Percentiles rank a stretch among this genome's conserved stretches.
Evolutionary conservation across 345 rosid genomes (phyloP).

Genomic region (Salix viminalis): DNA sequence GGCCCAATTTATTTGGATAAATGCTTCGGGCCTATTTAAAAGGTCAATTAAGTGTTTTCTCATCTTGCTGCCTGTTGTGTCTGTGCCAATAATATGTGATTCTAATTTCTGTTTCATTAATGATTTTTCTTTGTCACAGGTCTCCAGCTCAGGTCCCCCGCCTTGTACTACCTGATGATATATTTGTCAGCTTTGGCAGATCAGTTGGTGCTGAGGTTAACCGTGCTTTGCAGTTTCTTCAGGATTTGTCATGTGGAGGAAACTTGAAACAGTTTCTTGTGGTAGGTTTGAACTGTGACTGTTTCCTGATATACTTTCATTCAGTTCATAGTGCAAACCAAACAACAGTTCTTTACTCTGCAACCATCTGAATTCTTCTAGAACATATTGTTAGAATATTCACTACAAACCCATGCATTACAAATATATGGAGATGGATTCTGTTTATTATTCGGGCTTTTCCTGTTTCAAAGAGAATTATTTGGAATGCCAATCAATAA

Average conservation of each 20-base stretch:
- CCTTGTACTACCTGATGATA: constrained; percentile 60
- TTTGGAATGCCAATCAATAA: background rate
- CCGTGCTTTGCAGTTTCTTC: constrained; percentile 58
- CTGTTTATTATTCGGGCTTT: background rate
- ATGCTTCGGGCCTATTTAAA: constrained; percentile 64
- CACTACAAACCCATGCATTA: background rate
- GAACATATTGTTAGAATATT: background rate
- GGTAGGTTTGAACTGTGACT: constrained; percentile 36
- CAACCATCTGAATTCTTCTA: background rate
- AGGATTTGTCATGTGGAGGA: constrained; percentile 71
- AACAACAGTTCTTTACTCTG: background rate
- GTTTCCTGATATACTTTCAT: background rate
- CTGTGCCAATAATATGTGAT: background rate
- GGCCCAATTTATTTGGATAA: constrained; percentile 77
- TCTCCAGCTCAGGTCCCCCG: constrained; percentile 68
- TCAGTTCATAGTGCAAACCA: background rate
- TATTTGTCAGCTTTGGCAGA: constrained; percentile 65
- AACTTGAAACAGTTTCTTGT: constrained; percentile 69
- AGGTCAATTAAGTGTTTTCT: constrained; percentile 33
- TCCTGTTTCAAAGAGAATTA: background rate
- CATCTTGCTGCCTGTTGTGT: background rate
- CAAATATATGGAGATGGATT: background rate
- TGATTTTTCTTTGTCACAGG: constrained; percentile 34
- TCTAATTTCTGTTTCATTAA: background rate
- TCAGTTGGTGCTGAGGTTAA: constrained; percentile 65